These are phyloP conservation scores for Exobasidium cylindrosporum DNA, from an alignment of 1,284 basidiomycete genomes.

Conservation along the genomic window DNA sequence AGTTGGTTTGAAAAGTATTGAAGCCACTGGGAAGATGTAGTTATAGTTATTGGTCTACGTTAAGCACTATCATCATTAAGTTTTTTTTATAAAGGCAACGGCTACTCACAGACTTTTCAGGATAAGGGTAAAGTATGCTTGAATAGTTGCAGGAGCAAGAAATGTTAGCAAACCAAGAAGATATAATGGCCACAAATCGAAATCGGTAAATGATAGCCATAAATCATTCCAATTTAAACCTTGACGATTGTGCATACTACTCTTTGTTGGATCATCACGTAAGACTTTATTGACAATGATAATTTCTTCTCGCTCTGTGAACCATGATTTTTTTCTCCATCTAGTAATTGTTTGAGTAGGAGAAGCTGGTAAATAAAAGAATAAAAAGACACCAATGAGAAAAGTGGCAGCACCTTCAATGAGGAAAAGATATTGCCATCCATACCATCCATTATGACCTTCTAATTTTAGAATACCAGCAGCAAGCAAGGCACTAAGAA, in stretches of 20 bases:
- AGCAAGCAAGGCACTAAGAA: slow-evolving; percentile 29
- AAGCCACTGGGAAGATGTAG: too few relatives aligned
- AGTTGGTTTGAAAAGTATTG: slow-evolving; percentile 28
- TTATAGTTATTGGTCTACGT: too few relatives aligned
- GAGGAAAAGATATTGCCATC: slow-evolving; percentile 34
- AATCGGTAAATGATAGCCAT: slow-evolving; percentile 62
- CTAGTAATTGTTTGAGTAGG: slow-evolving; percentile 19
- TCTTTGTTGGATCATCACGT: slow-evolving; percentile 68
- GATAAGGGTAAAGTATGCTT: slow-evolving; percentile 20
- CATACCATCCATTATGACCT: slow-evolving; percentile 25
- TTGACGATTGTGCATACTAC: slow-evolving; percentile 72
- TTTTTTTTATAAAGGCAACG: too few relatives aligned
- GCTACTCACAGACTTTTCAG: slow-evolving; percentile 24
- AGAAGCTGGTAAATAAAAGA: slow-evolving; percentile 25
- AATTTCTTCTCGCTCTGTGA: slow-evolving; percentile 60
- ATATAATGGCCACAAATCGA: slow-evolving; percentile 70
- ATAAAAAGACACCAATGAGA: slow-evolving; percentile 21
- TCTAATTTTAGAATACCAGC: slow-evolving; percentile 30
- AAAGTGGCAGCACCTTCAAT: slow-evolving; percentile 27
- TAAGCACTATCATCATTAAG: too few relatives aligned
- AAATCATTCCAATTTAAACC: slow-evolving; percentile 49
- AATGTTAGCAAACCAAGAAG: slow-evolving; percentile 57
- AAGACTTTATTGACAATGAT: slow-evolving; percentile 66
- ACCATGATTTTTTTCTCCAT: slow-evolving; percentile 69
- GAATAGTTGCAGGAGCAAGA: slow-evolving; percentile 18